Conservation (phyloP, 495 filamentous ascomycete genomes). For the Penicillium macrosclerotiorum region DNA sequence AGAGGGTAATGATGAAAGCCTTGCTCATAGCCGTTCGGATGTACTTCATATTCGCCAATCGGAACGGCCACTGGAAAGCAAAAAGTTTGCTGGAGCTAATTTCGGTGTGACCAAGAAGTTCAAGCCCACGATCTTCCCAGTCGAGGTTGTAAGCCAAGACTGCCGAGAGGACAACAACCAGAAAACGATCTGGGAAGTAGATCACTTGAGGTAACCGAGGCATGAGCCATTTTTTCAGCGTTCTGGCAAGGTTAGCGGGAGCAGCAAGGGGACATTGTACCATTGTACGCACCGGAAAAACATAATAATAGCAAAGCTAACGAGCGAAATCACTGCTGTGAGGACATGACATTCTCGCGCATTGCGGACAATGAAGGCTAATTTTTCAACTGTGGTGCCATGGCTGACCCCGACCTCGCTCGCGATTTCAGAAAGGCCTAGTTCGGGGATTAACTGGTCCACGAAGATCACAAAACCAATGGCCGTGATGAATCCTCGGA, state of each 20-base stretch:
- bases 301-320: constrained; percentile 88
- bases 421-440: constrained; percentile 69
- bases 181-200: constrained; percentile 89
- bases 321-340: constrained; percentile 70
- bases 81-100: constrained; percentile 61
- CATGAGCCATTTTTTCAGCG: constrained; percentile 78
- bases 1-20: constrained; percentile 86
- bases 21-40: constrained; percentile 87
- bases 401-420: constrained; percentile 62
- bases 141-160: constrained; percentile 72
- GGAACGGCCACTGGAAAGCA: constrained; percentile 82
- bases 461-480: constrained; percentile 95
- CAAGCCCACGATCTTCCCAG: constrained; percentile 80
- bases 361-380: constrained; percentile 73
- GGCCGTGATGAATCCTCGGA: constrained; percentile 93
- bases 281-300: constrained; percentile 58
- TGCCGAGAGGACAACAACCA: constrained; percentile 84
- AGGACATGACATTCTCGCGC: constrained; percentile 62
- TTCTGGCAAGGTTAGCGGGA: constrained; percentile 40
- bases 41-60: constrained; percentile 68
- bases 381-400: constrained; percentile 80
- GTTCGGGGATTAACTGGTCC: constrained; percentile 88
- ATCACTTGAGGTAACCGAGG: constrained; percentile 77
- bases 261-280: neutral
- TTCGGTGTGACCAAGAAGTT: constrained; percentile 78